Percentiles rank a stretch among this genome's conserved stretches.
Conservation (phyloP, 129 eudicot species). For the Cynara cardunculus region DNA sequence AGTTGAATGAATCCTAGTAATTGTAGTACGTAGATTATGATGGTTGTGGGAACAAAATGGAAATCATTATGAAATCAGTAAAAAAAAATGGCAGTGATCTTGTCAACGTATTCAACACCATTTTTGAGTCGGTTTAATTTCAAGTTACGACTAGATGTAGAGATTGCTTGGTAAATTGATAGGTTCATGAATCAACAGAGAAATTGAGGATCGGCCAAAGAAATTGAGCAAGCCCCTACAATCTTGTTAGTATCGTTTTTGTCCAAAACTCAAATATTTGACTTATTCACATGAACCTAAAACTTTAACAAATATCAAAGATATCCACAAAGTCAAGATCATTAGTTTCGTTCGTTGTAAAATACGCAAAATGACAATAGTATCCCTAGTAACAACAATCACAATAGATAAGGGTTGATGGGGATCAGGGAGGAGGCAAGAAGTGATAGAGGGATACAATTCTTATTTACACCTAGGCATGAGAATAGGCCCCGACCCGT, state of each 20-base stretch:
- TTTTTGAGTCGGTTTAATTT: neutral
- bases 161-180: neutral
- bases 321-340: neutral
- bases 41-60: neutral
- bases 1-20: too few species aligned
- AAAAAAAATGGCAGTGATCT: neutral
- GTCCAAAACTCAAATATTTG: neutral
- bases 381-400: neutral
- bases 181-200: neutral
- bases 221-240: neutral
- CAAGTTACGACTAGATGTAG: neutral
- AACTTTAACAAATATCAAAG: neutral
- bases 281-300: neutral
- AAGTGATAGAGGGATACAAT: too few species aligned
- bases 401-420: neutral
- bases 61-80: neutral
- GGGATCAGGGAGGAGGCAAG: neutral
- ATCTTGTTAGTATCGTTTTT: too few species aligned
- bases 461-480: too few species aligned
- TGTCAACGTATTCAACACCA: neutral
- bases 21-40: neutral
- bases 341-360: neutral
- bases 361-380: neutral
- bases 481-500: too few species aligned
- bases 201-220: neutral